phyloP scores from a whole-genome alignment of 2,329 filamentous ascomycete species.

The Pyrenophora teres region DNA sequence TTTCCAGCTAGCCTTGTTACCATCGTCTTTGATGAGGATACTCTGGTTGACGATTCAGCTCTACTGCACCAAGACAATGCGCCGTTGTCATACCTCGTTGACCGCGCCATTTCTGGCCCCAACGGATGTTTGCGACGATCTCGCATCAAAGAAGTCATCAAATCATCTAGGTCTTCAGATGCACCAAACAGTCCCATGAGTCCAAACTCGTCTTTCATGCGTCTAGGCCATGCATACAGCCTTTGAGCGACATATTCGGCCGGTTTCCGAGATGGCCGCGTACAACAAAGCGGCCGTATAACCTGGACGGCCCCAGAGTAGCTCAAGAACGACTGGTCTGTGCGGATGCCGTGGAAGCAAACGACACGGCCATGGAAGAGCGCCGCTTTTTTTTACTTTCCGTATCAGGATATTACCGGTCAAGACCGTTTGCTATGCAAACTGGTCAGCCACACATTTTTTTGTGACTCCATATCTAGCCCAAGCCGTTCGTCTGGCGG shows the following conservation, averaged over 20 bases:
- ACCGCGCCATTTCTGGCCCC: background rate
- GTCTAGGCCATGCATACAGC: slow-evolving; percentile 24
- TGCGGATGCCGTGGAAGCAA: slow-evolving; percentile 35
- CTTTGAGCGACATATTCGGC: slow-evolving; percentile 29
- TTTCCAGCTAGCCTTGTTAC: background rate
- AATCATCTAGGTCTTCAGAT: background rate
- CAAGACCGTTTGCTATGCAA: slow-evolving; percentile 28
- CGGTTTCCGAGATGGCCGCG: slow-evolving; percentile 25
- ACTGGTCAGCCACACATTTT: slow-evolving; percentile 20
- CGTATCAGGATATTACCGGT: slow-evolving; percentile 25
- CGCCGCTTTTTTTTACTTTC: slow-evolving; percentile 22
- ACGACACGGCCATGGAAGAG: slow-evolving; percentile 24
- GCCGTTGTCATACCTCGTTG: no score
- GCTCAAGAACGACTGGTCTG: slow-evolving; percentile 43
- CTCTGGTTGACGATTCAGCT: no score
- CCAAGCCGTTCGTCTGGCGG: slow-evolving; percentile 17
- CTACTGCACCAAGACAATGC: no score
- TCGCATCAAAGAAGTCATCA: slow-evolving; percentile 1
- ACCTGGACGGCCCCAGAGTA: slow-evolving; percentile 28
- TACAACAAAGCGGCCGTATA: slow-evolving; percentile 37
- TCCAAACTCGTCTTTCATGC: slow-evolving; percentile 9
- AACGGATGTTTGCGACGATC: background rate
- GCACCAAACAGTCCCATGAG: background rate
- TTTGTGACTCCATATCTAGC: slow-evolving; percentile 24
- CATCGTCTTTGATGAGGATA: slow-evolving; percentile 1